Base-by-base conservation (phyloP, 257 asterid species). In the Nyctanthes arbortristis region DNA sequence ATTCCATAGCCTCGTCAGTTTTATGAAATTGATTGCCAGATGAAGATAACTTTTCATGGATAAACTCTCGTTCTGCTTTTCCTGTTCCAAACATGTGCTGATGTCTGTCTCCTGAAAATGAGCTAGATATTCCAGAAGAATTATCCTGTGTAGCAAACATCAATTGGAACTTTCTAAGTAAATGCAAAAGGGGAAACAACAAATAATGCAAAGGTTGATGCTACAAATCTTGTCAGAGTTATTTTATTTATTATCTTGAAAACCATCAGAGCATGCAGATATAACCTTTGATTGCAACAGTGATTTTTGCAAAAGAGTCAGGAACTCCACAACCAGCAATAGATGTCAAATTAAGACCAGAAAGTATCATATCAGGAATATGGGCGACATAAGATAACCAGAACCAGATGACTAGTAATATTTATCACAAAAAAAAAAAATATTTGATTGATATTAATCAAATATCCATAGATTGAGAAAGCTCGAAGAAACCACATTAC, bases 81-180 rank as follows among this genome's bases (percentile, higher is more conserved):
- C 63, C 80, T 58, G 30, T 67, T 32, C 68, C 79, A 69, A 75
- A 34, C 70, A 65, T 39, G 59, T 54, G 74, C 66, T 39, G 63
- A 31, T 31, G 62, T 40, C 45, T 13, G 57, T 40, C 33, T 55
- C 61, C 78, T 57, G 73, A 39, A 52, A 40, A 58, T 20, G 65
- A 5, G 36, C 69, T 24, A 67, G 80, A 52, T 67, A 72, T 43
- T 24, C 1, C 62, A 35, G 72, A 65, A 58, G 78, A 62, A 31
- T 30, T 81, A 67, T 47, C 80, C 94, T 87, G 84, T 54, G 76
- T 58, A 73, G 63, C 65, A 72, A 64, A 56, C 45, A 80, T 30
- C 67, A 80, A 82, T 63, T 33, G 68, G 39, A 47, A 79, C 49
- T 47, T 47, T 32, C 66, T 35, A 34, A 32, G 33, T 49, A 65